Evolutionary conservation across 2,329 filamentous ascomycete species (phyloP), one percentile per base, ranked within the genome.

Genomic region (Trichoderma koningiopsis): DNA sequence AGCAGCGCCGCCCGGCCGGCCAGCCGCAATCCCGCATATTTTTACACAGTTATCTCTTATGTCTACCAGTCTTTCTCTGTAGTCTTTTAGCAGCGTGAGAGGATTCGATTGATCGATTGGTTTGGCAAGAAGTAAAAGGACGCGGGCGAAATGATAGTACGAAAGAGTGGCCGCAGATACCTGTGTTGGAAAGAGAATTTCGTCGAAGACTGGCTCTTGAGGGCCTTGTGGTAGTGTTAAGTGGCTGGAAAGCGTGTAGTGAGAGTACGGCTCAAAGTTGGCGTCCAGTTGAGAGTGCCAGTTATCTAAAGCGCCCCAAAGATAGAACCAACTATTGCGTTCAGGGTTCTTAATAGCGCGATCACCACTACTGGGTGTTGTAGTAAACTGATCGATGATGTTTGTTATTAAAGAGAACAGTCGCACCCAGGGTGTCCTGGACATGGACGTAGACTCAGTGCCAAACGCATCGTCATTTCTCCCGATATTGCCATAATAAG

Each of bases 231-330:
- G 56, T 7, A 65, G 62, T 24, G 52, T 65, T 13, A 57, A 8
- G 33, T 65, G 62, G 19, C 52, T 65, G 13, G 62, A 65, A 33
- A 65, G 62, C 62, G 22, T 33, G 27, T 65, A 65, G 29, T 65
- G 52, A 13, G 62, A 57, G 33, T 65, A 65, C 11, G 62, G 62
- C 27, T 65, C 35, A 24, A 65, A 65, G 4, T 43, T 29, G 7
- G 40, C 5, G 13, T 24, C 27, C 19, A 65, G 52, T 13, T 57
- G 62, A 37, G 37, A 7, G 27, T 65, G 62, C 62, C 62, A 65
- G 2, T 22, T 37, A 33, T 47, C 62, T n/a, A 65, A 5, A 56
- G 62, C 35, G 3, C 43, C 27, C 62, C 62, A 65, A 40, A 65
- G 52, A 57, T 33, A 7, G n/a, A 47, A 10, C 62, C 52, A 65